phyloP scores from a whole-genome alignment of 306 rosid species.

The Inga laurina region DNA sequence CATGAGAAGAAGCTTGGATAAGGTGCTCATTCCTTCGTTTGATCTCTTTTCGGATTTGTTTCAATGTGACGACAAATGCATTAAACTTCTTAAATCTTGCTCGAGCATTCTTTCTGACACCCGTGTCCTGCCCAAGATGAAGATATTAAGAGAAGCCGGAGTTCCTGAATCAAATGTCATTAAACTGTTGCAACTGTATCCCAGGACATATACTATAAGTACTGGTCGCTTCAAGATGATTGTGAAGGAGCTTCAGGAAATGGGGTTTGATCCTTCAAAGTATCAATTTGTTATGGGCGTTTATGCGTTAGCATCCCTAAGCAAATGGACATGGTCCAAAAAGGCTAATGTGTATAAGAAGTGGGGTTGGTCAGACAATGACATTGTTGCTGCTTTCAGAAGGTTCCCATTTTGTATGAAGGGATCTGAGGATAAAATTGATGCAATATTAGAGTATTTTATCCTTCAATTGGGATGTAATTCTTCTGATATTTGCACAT shows the following conservation, averaged over 20 bases:
- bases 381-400: background rate
- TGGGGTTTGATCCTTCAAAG: background rate
- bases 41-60: background rate
- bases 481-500: background rate
- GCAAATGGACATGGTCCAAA: background rate
- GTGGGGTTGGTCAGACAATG: conserved; percentile 17
- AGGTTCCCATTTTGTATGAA: background rate
- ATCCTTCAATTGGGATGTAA: background rate
- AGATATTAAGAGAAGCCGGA: background rate
- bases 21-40: conserved; percentile 5
- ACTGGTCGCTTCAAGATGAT: background rate
- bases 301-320: background rate
- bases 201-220: background rate
- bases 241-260: background rate
- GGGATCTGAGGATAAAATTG: background rate
- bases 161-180: conserved; percentile 27
- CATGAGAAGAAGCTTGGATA: background rate
- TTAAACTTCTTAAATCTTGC: background rate
- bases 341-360: conserved; percentile 22
- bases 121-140: background rate
- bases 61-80: background rate
- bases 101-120: background rate
- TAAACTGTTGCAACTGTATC: conserved; percentile 14
- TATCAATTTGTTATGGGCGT: background rate
- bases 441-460: background rate